These are phyloP conservation scores for Globisporangium parvum DNA, from an alignment of 352 stramenopile genomes.

Conservation along the genomic window DNA sequence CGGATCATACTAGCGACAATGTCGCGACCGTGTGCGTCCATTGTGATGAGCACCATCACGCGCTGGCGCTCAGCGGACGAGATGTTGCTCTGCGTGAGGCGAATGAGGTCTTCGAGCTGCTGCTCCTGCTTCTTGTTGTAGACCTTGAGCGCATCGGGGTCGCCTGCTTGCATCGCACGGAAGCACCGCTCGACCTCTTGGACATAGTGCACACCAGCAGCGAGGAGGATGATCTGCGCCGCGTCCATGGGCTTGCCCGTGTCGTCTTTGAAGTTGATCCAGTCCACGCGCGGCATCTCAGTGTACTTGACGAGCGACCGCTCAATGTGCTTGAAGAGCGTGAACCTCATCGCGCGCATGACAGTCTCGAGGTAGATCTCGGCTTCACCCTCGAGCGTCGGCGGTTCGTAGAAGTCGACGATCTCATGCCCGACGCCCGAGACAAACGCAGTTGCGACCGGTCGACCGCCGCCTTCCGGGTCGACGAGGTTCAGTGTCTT, in stretches of 20 bases:
- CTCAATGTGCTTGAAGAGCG: constrained; percentile 93
- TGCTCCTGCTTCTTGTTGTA: constrained; percentile 92
- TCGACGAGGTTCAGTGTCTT: constrained; percentile 89
- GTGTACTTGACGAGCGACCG: constrained; percentile 89
- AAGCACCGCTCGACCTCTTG: constrained; percentile 89
- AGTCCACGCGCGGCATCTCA: constrained; percentile 89
- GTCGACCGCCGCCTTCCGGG: constrained; percentile 40
- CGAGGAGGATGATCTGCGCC: constrained; percentile 94
- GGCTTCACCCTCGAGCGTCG: constrained; percentile 93
- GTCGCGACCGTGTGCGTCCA: constrained; percentile 93
- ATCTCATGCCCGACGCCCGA: constrained; percentile 92
- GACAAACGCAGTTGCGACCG: constrained; percentile 89
- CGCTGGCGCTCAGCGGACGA: constrained; percentile 89
- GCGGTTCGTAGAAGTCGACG: constrained; percentile 90
- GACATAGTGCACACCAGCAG: constrained; percentile 91
- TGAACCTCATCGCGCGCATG: constrained; percentile 91
- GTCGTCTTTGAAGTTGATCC: constrained; percentile 93
- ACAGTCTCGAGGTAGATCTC: constrained; percentile 97
- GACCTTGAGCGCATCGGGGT: constrained; percentile 83
- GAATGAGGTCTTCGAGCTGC: constrained; percentile 93
- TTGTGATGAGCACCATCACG: constrained; percentile 95
- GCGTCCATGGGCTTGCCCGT: constrained; percentile 87
- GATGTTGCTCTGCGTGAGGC: constrained; percentile 89
- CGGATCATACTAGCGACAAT: constrained; percentile 95
- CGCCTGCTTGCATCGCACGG: constrained; percentile 57